phyloP scores from a whole-genome alignment of 108 stramenopile genomes.

The Cyclotella sp. region DNA sequence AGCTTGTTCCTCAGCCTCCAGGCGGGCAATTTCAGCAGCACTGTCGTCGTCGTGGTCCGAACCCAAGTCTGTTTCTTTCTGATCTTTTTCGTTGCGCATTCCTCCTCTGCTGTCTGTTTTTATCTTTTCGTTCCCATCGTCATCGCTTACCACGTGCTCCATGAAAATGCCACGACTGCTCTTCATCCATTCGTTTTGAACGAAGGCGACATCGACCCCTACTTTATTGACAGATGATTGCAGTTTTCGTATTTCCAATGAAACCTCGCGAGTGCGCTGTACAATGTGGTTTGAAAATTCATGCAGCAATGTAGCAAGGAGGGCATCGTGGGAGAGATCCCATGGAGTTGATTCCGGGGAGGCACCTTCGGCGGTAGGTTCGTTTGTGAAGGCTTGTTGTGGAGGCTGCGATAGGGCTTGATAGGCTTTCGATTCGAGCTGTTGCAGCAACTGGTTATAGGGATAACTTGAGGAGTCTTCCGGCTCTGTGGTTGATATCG shows the following conservation, averaged over 20 bases:
- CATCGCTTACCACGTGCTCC: conserved; percentile 38
- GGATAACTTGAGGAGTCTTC: conserved; percentile 2
- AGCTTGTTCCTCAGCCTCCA: conserved; percentile 34
- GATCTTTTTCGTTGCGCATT: conserved; percentile 3
- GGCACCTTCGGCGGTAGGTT: background rate
- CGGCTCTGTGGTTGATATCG: background rate
- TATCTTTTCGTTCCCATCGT: conserved; percentile 6
- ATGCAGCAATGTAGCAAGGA: conserved; percentile 27
- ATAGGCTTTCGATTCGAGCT: conserved; percentile 17
- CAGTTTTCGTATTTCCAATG: conserved; percentile 13
- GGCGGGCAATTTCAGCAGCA: conserved; percentile 30
- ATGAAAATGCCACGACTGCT: conserved; percentile 5
- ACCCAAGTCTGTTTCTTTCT: background rate
- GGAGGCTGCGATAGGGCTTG: conserved; percentile 5
- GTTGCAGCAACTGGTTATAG: conserved; percentile 16
- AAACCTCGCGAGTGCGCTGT: conserved; percentile 23
- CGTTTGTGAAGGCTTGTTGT: background rate
- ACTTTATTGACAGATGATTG: conserved; percentile 24
- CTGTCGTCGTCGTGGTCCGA: conserved; percentile 20
- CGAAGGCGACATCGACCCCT: conserved; percentile 27
- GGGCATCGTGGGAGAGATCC: conserved; percentile 41
- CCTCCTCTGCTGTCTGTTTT: background rate
- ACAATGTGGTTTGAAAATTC: conserved; percentile 33
- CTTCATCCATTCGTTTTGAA: conserved; percentile 20
- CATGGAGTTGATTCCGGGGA: conserved; percentile 7